Base-by-base conservation (phyloP, 2,329 filamentous ascomycete genomes). In the Cryphonectria parasitica region DNA sequence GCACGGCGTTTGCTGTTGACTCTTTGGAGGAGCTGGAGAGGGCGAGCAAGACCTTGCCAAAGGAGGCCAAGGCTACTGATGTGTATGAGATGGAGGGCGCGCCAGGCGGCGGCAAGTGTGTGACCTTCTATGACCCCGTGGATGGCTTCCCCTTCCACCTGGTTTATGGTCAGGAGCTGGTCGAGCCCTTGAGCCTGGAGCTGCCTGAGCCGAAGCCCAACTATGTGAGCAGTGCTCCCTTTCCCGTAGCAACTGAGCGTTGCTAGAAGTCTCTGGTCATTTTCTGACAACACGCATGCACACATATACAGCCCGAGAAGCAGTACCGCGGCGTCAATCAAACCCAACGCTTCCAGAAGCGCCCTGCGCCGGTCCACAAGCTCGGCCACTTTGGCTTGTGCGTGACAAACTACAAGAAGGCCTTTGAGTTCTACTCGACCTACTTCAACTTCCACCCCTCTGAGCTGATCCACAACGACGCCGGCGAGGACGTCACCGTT, bases 71-170 rank as follows among this genome's bases (percentile, higher is more conserved):
- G 67, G 83, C 86, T 1, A 83, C 83, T 1, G 77, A 79, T 1
- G 81, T 89, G 22, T 81, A 87, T 69, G 83, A 87, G 15, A 74
- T 85, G 25, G 74, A 75, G 5, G 84, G 87, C 70, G 85, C 85
- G 0, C 88, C 88, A 0, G 87, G 88, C 2, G 86, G 81, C 54
- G 86, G 87, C 65, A 81, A 83, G 73, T 79, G 81, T 13, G 83
- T 87, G 3, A 86, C 83, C 0, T 84, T 87, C 71, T 81, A 82
- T 69, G 83, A 86, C 69, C 84, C 85, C 0, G 81, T 89, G 2
- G 87, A 89, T 70, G 85, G 84, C 0, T 89, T 85, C 71, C 85
- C 86, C 1, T 84, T 90, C 75, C 87, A 89, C 75, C 80, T 91
- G 0, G 83, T 90, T 1, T 79, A 85, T 73, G 88, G 86, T 1